Evolutionary conservation across 1,284 basidiomycete genomes (phyloP).

Genomic region (Nidula niveotomentosa): DNA sequence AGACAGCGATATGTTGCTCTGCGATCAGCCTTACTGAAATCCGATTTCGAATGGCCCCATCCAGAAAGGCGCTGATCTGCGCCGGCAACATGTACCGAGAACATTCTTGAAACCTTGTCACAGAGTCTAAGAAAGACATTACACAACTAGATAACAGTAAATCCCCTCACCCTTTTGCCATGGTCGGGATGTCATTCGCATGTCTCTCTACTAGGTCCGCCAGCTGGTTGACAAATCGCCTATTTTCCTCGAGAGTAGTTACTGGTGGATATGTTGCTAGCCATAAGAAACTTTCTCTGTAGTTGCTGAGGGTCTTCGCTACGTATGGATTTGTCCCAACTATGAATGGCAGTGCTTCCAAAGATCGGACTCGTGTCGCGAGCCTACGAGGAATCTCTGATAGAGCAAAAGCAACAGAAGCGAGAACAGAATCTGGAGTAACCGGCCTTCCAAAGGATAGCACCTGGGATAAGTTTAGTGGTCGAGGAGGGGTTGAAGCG

Average conservation of each 20-base stretch:
- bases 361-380: slow-evolving; percentile 65
- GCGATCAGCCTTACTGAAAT: slow-evolving; percentile 90
- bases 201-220: slow-evolving; percentile 76
- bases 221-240: slow-evolving; percentile 65
- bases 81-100: slow-evolving; percentile 78
- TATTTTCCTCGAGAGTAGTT: slow-evolving; percentile 68
- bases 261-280: slow-evolving; percentile 73
- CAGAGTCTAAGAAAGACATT: not conserved
- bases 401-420: slow-evolving; percentile 68
- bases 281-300: slow-evolving; percentile 74
- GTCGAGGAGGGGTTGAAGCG: slow-evolving; percentile 54
- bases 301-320: slow-evolving; percentile 70
- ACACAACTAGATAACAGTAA: slow-evolving; percentile 2
- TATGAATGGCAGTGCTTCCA: slow-evolving; percentile 80
- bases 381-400: slow-evolving; percentile 75
- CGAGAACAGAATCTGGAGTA: slow-evolving; percentile 64
- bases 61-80: slow-evolving; percentile 78
- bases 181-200: slow-evolving; percentile 84
- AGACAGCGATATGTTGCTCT: slow-evolving; percentile 89
- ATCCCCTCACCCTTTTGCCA: slow-evolving; percentile 78
- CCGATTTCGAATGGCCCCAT: slow-evolving; percentile 83
- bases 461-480: slow-evolving; percentile 67
- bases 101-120: slow-evolving; percentile 80
- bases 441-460: slow-evolving; percentile 74
- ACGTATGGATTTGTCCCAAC: slow-evolving; percentile 92